phyloP scores from a whole-genome alignment of 805 yeast genomes.

The Torulaspora gathmanii region DNA sequence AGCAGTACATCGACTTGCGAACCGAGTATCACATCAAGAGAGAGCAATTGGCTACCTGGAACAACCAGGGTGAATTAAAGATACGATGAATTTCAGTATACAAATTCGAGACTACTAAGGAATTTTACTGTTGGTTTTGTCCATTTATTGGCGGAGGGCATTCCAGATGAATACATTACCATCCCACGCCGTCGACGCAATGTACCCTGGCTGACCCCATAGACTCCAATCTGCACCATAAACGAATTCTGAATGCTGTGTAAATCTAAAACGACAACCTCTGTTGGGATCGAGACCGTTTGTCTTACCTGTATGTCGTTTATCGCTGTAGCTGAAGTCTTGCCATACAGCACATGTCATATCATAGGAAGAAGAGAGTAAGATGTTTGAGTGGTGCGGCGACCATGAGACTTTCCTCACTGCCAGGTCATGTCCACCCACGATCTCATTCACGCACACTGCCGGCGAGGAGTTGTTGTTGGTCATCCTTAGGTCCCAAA shows the following conservation, averaged over 20 bases:
- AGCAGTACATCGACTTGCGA: slow-evolving; percentile 40
- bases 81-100: slow-evolving; percentile 3
- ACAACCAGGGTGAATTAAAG: slow-evolving; percentile 21
- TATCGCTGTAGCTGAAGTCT: slow-evolving; percentile 59
- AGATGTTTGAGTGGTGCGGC: slow-evolving; percentile 70
- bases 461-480: slow-evolving; percentile 18
- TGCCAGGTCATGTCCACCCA: slow-evolving; percentile 81
- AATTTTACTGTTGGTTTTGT: background rate
- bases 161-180: slow-evolving; percentile 92
- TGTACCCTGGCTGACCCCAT: slow-evolving; percentile 97
- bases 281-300: slow-evolving; percentile 44
- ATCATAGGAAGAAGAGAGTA: slow-evolving; percentile 80
- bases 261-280: slow-evolving; percentile 56
- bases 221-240: slow-evolving; percentile 92
- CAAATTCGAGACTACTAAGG: background rate
- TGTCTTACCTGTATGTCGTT: slow-evolving; percentile 42
- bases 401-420: slow-evolving; percentile 82
- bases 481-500: slow-evolving; percentile 86
- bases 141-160: slow-evolving; percentile 32
- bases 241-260: slow-evolving; percentile 79
- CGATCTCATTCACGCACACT: slow-evolving; percentile 63
- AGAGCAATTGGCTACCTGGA: slow-evolving; percentile 47
- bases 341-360: slow-evolving; percentile 89
- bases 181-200: slow-evolving; percentile 94
- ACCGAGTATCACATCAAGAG: slow-evolving; percentile 42